Evolutionary conservation across 176 grass and related monocot species (phyloP).

Genomic region (Musa acuminata): DNA sequence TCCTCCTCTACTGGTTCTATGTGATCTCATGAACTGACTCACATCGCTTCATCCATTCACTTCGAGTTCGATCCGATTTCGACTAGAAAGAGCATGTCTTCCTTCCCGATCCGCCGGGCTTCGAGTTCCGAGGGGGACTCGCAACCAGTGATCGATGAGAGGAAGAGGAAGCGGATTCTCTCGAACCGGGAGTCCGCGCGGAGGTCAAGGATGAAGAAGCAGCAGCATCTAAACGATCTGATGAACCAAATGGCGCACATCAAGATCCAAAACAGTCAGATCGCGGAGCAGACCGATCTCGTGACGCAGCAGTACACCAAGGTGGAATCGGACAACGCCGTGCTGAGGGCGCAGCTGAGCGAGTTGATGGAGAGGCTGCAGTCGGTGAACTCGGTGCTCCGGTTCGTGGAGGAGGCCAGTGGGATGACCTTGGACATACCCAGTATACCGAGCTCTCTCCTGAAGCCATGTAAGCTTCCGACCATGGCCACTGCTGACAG

Average conservation of each 20-base stretch:
- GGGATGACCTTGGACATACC: slow-evolving; percentile 88
- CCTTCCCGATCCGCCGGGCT: background rate
- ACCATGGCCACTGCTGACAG: slow-evolving; percentile 41
- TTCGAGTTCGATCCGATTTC: background rate
- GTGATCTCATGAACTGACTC: slow-evolving; percentile 74
- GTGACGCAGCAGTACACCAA: slow-evolving; percentile 32
- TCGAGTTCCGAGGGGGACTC: slow-evolving; percentile 2
- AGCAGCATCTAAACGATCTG: slow-evolving; percentile 79
- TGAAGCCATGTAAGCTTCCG: slow-evolving; percentile 67
- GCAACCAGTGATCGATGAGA: slow-evolving; percentile 24
- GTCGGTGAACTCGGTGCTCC: slow-evolving; percentile 76
- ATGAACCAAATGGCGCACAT: slow-evolving; percentile 53
- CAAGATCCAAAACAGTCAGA: slow-evolving; percentile 56
- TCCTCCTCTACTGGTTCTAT: slow-evolving; percentile 99
- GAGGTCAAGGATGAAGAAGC: slow-evolving; percentile 78
- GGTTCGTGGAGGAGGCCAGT: slow-evolving; percentile 61
- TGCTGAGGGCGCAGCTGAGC: slow-evolving; percentile 50
- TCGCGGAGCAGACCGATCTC: slow-evolving; percentile 30
- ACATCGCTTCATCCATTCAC: background rate
- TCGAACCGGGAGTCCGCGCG: slow-evolving; percentile 89
- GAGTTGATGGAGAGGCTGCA: slow-evolving; percentile 63
- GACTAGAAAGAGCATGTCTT: background rate
- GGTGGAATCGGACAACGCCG: slow-evolving; percentile 65
- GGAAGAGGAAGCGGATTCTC: slow-evolving; percentile 71
- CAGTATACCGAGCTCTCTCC: slow-evolving; percentile 51